phyloP scores from a whole-genome alignment of 768 basidiomycete genomes.

The Cyclocybe cylindracea region DNA sequence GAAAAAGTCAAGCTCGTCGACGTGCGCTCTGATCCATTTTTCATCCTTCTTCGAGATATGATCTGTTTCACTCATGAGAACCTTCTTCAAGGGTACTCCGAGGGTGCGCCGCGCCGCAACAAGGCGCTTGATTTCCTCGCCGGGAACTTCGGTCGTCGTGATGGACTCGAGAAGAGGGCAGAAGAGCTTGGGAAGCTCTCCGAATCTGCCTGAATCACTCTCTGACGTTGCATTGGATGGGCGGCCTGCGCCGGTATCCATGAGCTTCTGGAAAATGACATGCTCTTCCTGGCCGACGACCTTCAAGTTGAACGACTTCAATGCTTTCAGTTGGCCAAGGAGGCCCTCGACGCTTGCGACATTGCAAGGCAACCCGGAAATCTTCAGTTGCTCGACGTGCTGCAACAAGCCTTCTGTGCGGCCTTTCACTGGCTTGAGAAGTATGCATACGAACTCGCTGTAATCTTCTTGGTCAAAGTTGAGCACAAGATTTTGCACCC shows the following conservation, averaged over 20 bases:
- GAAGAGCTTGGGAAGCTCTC: constrained; percentile 25
- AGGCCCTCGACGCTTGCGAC: constrained; percentile 32
- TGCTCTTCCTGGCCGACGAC: constrained; percentile 27
- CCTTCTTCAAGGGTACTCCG: constrained; percentile 46
- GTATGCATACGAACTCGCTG: constrained; percentile 43
- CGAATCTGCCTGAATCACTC: constrained; percentile 13
- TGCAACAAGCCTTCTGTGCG: constrained; percentile 46
- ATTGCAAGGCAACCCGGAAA: constrained; percentile 50
- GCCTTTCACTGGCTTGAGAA: constrained; percentile 40
- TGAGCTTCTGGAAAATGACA: constrained; percentile 30
- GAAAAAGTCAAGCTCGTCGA: constrained; percentile 56
- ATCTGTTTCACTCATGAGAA: constrained; percentile 50
- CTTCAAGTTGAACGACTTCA: constrained; percentile 43
- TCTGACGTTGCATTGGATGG: background rate
- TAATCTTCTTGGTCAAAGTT: constrained; percentile 60
- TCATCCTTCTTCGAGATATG: constrained; percentile 41
- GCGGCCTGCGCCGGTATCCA: constrained; percentile 11
- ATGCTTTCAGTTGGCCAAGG: constrained; percentile 46
- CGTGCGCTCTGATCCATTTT: constrained; percentile 51
- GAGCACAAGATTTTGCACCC: constrained; percentile 45
- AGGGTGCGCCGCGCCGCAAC: constrained; percentile 40
- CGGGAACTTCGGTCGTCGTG: constrained; percentile 44
- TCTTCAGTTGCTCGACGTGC: constrained; percentile 51
- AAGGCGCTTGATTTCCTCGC: constrained; percentile 41
- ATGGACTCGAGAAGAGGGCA: constrained; percentile 56